Conservation (phyloP, 305 asterid genomes). For the Euphrasia arctica region DNA sequence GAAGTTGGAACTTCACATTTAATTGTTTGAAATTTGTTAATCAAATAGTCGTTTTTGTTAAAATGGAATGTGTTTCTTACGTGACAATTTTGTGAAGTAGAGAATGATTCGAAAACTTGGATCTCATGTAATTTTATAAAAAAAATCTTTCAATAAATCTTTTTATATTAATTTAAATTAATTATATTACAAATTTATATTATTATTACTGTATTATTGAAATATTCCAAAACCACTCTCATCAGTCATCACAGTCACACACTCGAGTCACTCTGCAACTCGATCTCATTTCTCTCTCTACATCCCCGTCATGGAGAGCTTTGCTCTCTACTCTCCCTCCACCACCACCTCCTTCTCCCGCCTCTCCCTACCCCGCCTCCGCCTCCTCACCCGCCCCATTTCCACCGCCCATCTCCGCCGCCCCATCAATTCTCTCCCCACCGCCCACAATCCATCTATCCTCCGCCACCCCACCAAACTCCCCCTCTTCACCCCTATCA, state of each 20-base stretch:
- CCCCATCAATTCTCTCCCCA: conserved; percentile 28
- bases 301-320: conserved; percentile 52
- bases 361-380: conserved; percentile 31
- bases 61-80: too few relatives aligned
- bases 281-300: conserved; percentile 18
- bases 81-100: too few relatives aligned
- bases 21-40: too few relatives aligned
- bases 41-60: too few relatives aligned
- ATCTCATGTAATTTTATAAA: too few relatives aligned
- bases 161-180: too few relatives aligned
- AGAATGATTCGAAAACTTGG: too few relatives aligned
- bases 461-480: conserved; percentile 26
- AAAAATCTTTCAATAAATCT: too few relatives aligned
- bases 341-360: conserved; percentile 44
- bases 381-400: conserved; percentile 29
- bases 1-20: too few relatives aligned
- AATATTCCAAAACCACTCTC: conserved; percentile 4
- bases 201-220: too few relatives aligned
- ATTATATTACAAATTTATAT: too few relatives aligned
- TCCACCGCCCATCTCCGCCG: conserved; percentile 34
- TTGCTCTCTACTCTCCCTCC: conserved; percentile 51
- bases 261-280: conserved; percentile 1
- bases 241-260: neutral
- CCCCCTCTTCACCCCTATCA: conserved; percentile 28
- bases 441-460: conserved; percentile 24